phyloP scores from a whole-genome alignment of 352 stramenopile species.

The Globisporangium yorkense region DNA sequence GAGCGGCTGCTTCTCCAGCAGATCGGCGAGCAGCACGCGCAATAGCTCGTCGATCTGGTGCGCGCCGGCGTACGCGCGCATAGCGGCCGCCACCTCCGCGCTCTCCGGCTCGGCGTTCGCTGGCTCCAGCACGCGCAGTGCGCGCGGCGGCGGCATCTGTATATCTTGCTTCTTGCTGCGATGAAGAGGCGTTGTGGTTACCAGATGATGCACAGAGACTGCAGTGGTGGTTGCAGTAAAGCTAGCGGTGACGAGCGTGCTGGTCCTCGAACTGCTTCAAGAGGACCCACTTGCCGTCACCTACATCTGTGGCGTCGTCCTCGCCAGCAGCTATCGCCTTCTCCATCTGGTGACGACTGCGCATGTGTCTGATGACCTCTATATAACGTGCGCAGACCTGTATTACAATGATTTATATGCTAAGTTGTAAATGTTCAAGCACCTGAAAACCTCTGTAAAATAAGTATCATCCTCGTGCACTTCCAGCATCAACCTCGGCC shows the following conservation, averaged over 20 bases:
- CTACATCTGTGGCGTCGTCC: background rate
- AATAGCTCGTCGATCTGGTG: conserved; percentile 64
- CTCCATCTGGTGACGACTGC: background rate
- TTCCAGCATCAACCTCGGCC: no score
- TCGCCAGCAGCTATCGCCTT: background rate
- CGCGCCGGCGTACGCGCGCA: conserved; percentile 49
- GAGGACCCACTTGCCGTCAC: background rate
- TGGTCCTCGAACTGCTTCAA: background rate
- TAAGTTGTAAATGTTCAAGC: no score
- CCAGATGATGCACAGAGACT: background rate
- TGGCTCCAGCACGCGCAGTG: conserved; percentile 25
- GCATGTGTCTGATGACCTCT: no score
- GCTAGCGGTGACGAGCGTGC: background rate
- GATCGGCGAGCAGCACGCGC: conserved; percentile 43
- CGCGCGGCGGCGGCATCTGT: conserved; percentile 24
- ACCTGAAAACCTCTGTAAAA: no score
- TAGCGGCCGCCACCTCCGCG: conserved; percentile 40
- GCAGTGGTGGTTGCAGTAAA: no score
- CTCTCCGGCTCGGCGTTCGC: conserved; percentile 18
- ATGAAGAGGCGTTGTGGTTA: background rate
- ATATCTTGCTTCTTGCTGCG: no score
- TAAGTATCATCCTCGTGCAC: no score
- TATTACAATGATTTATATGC: no score
- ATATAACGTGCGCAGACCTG: no score
- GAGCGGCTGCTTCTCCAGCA: conserved; percentile 59